phyloP scores from a whole-genome alignment of 768 basidiomycete species.

The Leccinum subgranulosum region DNA sequence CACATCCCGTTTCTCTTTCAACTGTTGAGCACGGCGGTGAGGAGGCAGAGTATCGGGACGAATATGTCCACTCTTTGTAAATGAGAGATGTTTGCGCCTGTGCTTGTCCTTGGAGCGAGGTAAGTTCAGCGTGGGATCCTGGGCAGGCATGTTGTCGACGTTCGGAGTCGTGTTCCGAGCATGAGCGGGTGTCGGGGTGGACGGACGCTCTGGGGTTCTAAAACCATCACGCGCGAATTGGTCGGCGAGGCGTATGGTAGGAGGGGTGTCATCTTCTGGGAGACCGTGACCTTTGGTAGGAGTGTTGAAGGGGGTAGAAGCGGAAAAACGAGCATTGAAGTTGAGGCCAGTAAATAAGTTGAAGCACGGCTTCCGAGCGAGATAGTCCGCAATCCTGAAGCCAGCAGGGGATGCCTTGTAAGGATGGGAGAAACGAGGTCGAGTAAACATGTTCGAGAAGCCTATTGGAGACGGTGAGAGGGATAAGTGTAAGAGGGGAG shows the following conservation, averaged over 20 bases:
- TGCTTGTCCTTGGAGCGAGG: conserved; percentile 10
- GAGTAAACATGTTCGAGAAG: conserved; percentile 19
- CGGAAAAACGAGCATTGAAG: conserved; percentile 12
- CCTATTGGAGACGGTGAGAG: not conserved
- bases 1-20: conserved; percentile 10
- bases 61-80: not conserved
- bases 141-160: not conserved
- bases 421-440: conserved; percentile 11
- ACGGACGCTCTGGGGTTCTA: not conserved
- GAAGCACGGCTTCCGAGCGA: conserved; percentile 19
- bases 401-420: conserved; percentile 26
- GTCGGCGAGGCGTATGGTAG: conserved; percentile 5
- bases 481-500: not conserved
- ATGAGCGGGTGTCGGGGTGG: not conserved
- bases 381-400: conserved; percentile 19
- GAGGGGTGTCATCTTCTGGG: conserved; percentile 9
- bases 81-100: conserved; percentile 18
- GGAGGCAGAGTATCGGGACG: not conserved
- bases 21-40: conserved; percentile 1
- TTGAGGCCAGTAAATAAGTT: conserved; percentile 14
- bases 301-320: conserved; percentile 16
- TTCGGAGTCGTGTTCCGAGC: not conserved
- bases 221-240: not conserved
- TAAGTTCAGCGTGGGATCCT: not conserved
- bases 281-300: conserved; percentile 4